These are phyloP conservation scores for Colletotrichum phormii DNA, from an alignment of 2,329 filamentous ascomycete genomes.

Conservation along the genomic window DNA sequence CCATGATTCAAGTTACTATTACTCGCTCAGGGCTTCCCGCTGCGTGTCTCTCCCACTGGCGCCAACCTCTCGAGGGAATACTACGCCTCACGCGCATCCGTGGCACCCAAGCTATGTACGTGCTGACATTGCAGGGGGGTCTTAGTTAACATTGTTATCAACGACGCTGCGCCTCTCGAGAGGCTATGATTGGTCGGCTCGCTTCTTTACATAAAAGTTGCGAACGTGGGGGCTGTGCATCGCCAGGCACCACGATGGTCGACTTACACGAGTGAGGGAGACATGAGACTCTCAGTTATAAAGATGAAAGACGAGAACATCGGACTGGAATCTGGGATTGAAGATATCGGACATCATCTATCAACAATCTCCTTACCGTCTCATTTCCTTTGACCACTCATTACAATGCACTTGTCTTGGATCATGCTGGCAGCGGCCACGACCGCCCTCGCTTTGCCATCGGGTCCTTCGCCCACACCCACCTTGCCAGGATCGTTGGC, in stretches of 20 bases:
- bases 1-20: constrained; percentile 6
- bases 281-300: neutral
- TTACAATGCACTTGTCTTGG: neutral
- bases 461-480: constrained; percentile 10
- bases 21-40: neutral
- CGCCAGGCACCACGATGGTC: neutral
- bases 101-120: neutral
- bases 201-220: neutral
- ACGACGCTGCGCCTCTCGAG: neutral
- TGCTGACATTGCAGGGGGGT: neutral
- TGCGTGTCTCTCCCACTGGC: neutral
- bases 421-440: neutral
- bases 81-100: neutral
- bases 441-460: neutral
- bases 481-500: neutral
- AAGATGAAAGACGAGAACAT: neutral
- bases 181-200: neutral
- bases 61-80: neutral
- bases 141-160: neutral
- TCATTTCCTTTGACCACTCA: neutral
- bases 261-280: neutral
- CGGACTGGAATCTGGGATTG: neutral
- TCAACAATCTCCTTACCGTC: neutral
- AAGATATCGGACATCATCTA: neutral
- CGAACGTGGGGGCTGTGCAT: neutral